Percentiles rank a stretch among this genome's conserved stretches.
Conservation (phyloP, 108 stramenopile species). For the Chaetoceros muelleri region DNA sequence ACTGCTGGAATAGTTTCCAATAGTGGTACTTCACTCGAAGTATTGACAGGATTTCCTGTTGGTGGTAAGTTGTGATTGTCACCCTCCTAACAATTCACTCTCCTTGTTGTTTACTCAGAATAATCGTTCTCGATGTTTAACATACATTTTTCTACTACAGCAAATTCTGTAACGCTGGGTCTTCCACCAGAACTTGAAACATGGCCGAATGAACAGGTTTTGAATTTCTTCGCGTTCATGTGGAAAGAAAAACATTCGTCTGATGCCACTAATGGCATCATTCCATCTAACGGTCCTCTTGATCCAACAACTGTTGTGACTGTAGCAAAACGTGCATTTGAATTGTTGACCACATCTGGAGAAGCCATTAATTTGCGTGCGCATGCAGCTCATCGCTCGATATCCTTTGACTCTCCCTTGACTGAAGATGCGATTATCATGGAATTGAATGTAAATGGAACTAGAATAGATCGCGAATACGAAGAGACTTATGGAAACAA, state of each 20-base stretch:
- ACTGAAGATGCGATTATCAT: conserved; percentile 54
- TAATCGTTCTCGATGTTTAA: background rate
- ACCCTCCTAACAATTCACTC: too few species aligned
- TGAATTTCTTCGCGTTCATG: conserved; percentile 78
- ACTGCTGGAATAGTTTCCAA: conserved; percentile 77
- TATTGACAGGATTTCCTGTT: conserved; percentile 61
- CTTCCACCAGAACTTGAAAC: conserved; percentile 64
- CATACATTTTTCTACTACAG: conserved; percentile 12
- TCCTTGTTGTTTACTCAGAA: background rate
- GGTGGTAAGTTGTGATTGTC: conserved; percentile 44
- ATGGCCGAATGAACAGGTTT: conserved; percentile 78
- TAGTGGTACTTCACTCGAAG: conserved; percentile 37
- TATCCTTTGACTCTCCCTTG: conserved; percentile 47
- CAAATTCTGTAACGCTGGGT: conserved; percentile 57
- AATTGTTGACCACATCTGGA: conserved; percentile 49
- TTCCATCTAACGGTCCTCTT: conserved; percentile 29
- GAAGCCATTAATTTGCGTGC: conserved; percentile 47
- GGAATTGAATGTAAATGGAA: conserved; percentile 27
- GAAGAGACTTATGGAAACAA: too few species aligned
- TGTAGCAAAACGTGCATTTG: conserved; percentile 61
- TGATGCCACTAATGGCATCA: conserved; percentile 6
- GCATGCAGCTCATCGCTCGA: conserved; percentile 24
- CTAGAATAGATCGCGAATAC: too few species aligned
- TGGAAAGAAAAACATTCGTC: conserved; percentile 36
- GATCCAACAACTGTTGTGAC: conserved; percentile 67